These are phyloP conservation scores for Thalassiosira mediterranea DNA, from an alignment of 352 stramenopile genomes.

Conservation along the genomic window DNA sequence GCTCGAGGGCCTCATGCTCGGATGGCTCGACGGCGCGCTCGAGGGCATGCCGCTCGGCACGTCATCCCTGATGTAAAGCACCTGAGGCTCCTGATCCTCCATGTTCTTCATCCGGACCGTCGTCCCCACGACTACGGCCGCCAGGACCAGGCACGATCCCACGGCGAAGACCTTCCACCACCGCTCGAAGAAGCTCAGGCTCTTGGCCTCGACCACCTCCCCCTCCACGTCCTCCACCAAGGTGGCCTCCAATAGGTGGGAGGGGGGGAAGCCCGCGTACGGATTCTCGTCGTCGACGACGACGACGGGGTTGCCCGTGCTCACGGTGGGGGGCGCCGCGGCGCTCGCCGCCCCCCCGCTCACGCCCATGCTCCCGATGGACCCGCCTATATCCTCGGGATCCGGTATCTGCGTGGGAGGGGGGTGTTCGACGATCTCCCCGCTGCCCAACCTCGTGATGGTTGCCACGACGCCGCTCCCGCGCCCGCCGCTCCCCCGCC, in stretches of 20 bases:
- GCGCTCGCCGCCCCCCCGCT: background rate
- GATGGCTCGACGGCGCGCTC: background rate
- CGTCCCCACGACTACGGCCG: background rate
- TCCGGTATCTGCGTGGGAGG: background rate
- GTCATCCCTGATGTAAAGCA: background rate
- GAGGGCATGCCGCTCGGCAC: background rate
- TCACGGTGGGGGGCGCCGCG: background rate
- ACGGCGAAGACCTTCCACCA: constrained; percentile 4
- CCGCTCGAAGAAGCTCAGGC: background rate
- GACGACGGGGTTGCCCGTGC: too few species aligned
- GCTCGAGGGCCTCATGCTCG: background rate
- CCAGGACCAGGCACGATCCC: background rate
- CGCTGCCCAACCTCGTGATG: background rate
- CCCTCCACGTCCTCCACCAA: background rate
- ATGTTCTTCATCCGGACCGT: background rate
- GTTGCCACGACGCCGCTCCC: background rate
- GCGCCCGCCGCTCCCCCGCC: too few species aligned
- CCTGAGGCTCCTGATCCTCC: background rate
- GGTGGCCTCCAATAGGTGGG: background rate
- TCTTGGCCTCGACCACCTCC: background rate
- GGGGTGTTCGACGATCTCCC: background rate
- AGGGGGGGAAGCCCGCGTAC: too few species aligned
- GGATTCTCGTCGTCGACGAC: background rate
- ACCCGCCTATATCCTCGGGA: background rate
- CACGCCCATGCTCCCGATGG: background rate